Base-by-base conservation (phyloP, 2,329 filamentous ascomycete species). In the Ophiocordyceps camponoti-saundersi region DNA sequence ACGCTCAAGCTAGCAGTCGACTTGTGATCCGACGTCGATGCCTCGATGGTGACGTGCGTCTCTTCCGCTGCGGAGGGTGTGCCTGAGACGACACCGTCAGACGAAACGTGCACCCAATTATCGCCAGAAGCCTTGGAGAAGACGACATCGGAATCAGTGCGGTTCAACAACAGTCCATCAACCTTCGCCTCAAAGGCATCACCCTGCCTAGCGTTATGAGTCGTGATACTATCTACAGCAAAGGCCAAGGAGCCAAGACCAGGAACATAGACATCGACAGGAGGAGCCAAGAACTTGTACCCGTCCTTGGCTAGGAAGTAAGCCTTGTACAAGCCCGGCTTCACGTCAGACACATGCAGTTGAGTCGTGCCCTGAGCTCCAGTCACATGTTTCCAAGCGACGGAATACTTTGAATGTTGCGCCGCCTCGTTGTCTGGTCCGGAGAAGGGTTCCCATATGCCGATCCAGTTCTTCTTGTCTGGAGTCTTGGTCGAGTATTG, bases 51-150 rank as follows among this genome's bases (percentile, higher is more conserved):
- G 6, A 63, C 50, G 1, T 46, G 50, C 2, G 57, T 52, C 8
- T 53, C 49, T 3, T 48, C 32, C 3, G 51, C 51, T 1, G 49
- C 48, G 7, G 42, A 45, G 0, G 65, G 65, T 2, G 52, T 63
- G 39, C 66, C 65, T 15, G 56, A 59, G 41, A 68, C 49, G 29
- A 55, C 42, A 11, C 66, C 66, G 5, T 60, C 56, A 15, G 51
- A 2, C n/a, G 55, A 55, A 6, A 68, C 52, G 0, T 50, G 45
- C 30, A 63, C 51, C 66, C 66, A 68, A 20, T 51, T 51, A 42
- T 44, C 46, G 26, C 52, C 48, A 5, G 2, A 29, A 2, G 52
- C 47, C 8, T 57, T 59, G 32, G 57, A 52, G 44, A 63, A 67
- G 8, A 34, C 53, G 16, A 59, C 56, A 0, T 48, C 42, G n/a